A percentile compares a stretch with the other conserved stretches of the same genome.
These are phyloP conservation scores for Mikania micrantha DNA, from an alignment of 129 eudicot genomes.

Conservation along the genomic window DNA sequence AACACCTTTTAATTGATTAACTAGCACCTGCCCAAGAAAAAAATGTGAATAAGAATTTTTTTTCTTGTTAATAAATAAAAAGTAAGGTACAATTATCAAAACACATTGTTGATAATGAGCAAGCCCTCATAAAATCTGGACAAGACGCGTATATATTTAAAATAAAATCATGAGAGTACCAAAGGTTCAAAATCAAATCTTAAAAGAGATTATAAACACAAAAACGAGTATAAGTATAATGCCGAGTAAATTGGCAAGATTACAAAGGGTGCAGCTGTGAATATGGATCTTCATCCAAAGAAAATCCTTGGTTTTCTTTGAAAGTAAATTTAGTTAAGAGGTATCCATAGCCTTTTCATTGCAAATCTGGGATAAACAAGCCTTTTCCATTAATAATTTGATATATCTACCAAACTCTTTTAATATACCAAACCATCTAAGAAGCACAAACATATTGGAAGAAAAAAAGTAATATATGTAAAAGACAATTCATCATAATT, in stretches of 20 bases:
- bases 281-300: background rate
- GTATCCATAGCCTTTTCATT: background rate
- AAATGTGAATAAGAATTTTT: background rate
- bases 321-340: background rate
- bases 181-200: background rate
- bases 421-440: background rate
- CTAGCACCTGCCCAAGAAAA: constrained; percentile 55
- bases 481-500: background rate
- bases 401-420: background rate
- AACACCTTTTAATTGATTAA: constrained; percentile 90
- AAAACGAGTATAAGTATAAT: background rate
- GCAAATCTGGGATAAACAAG: background rate
- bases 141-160: background rate
- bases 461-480: background rate
- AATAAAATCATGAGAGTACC: background rate
- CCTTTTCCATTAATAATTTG: background rate
- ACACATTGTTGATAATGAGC: background rate
- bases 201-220: background rate
- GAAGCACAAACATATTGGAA: background rate
- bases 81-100: background rate
- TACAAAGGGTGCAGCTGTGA: background rate
- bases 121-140: background rate
- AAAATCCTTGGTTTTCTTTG: background rate
- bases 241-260: background rate
- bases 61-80: background rate